Evolutionary conservation across 2,329 filamentous ascomycete species (phyloP), one percentile per base, ranked within the genome.

Genomic region (Zymoseptoria pseudotritici): DNA sequence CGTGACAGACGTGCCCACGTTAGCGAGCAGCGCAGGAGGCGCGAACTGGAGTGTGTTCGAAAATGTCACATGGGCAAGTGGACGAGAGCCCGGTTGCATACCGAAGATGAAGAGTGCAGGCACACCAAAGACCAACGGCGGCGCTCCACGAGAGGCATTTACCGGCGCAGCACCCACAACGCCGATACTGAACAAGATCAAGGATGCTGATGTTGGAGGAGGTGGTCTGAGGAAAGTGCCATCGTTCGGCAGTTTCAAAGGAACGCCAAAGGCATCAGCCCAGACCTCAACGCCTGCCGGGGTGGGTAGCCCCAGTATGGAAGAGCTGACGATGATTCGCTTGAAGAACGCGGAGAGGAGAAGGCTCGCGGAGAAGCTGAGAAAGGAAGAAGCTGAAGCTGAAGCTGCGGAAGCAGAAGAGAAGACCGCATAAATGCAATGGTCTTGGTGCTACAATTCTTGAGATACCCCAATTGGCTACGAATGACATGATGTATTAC

Each of bases 11-110:
- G 77, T 75, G 31, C 59, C 63, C 8, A 61, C 61, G 53, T 31
- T 67, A 3, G 58, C 71, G n/a, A 75, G 75, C n/a, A 21, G 21
- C 13, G 9, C 52, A 22, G 52, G 56, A 5, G 46, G 31, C 29
- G 67, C 66, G 1, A 77, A 79, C 42, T 83, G 79, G 74, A 72
- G 75, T 6, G 61, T 75, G 8, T 77, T 86, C 22, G 80, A 84
- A 36, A 80, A 77, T 11, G 79, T 85, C 1, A 73, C 71, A 51
- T 85, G 83, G 83, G 82, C 80, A 3, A 76, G 74, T 31, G 78
- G 77, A 20, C 79, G 77, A 60, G 79, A 82, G 58, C 81, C 83
- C 5, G 81, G 83, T 24, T 70, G 60, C 54, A 64, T 72, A 24
- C 69, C 70, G 4, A 70, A 69, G 59, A 55, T 51, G 24, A 29